phyloP scores from a whole-genome alignment of 2,329 filamentous ascomycete genomes.

The Pseudopyricularia javanii region DNA sequence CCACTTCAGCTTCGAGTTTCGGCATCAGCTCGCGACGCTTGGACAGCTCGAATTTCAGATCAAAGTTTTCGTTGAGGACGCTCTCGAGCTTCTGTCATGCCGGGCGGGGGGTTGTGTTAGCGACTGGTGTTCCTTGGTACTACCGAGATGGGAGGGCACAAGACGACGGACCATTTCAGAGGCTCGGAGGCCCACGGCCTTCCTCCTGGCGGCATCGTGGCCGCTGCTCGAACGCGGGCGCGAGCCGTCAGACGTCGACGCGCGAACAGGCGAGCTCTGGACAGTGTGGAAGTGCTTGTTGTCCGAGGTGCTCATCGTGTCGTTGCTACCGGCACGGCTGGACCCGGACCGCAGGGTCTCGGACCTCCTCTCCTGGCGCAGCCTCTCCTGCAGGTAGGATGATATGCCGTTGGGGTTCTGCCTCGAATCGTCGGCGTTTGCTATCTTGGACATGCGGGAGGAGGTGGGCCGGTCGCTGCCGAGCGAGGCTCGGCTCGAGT shows the following conservation, averaged over 20 bases:
- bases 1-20: conserved; percentile 43
- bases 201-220: conserved; percentile 29
- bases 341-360: conserved; percentile 30
- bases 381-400: conserved; percentile 39
- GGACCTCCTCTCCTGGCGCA: conserved; percentile 36
- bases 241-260: conserved; percentile 18
- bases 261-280: conserved; percentile 25
- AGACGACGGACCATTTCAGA: conserved; percentile 45
- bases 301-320: conserved; percentile 22
- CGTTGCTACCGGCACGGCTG: conserved; percentile 19
- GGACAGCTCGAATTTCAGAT: conserved; percentile 61
- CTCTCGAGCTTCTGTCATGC: conserved; percentile 45
- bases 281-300: conserved; percentile 23
- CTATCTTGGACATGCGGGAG: conserved; percentile 23
- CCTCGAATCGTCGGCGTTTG: conserved; percentile 27
- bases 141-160: background rate
- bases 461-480: conserved; percentile 21
- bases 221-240: conserved; percentile 31
- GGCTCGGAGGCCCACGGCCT: conserved; percentile 51
- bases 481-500: conserved; percentile 17
- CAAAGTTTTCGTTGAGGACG: conserved; percentile 61
- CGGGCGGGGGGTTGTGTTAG: conserved; percentile 17
- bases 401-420: conserved; percentile 28
- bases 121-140: background rate
- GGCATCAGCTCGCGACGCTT: conserved; percentile 55